Evolutionary conservation across 169 alveolate genomes (phyloP), one percentile per base, ranked within the genome.

Genomic region (Plasmodium relictum): DNA sequence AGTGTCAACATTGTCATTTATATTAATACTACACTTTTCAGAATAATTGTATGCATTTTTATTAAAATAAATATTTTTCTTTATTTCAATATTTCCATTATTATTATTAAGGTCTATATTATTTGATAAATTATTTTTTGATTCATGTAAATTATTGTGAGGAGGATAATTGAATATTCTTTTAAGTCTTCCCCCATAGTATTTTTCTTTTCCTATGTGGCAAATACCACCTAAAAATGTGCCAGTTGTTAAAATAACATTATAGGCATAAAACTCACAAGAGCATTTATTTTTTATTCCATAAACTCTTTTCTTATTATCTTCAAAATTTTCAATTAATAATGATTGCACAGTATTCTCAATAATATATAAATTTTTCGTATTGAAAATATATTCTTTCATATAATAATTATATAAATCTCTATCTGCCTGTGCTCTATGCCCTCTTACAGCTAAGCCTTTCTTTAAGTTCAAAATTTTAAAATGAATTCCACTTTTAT

Each of bases 371-470:
- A 65, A 59, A 31, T 69, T 52, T 16, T 54, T 63, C 50, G 65
- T 74, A 12, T 56, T 56, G 6, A 37, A 41, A 44, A 71, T 44
- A 22, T 68, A 89, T 14, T 89, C 78, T 54, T 91, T 91, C 93
- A 97, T 93, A 48, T 94, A 92, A 37, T 73, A 50, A 45, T 93
- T 94, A 88, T 96, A 97, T 50, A 93, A 74, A 68, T 95, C 97
- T 85, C 99, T 93, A 73, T 97, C 99, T 10, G 94, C 93, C 80
- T 97, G 97, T 10, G 96, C 98, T 48, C 99, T 88, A 0, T 98
- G 98, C 4, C 98, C 99, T 87, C 97, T 92, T 0, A 96, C 98
- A 0, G 99, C 99, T 5, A 97, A 96, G 0, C 99, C 99, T 52
- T 95, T 95, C 10, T 95, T 88, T 26, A 78, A n/a, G 88, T 97